phyloP scores from a whole-genome alignment of 257 asterid species.

The Henckelia pumila region DNA sequence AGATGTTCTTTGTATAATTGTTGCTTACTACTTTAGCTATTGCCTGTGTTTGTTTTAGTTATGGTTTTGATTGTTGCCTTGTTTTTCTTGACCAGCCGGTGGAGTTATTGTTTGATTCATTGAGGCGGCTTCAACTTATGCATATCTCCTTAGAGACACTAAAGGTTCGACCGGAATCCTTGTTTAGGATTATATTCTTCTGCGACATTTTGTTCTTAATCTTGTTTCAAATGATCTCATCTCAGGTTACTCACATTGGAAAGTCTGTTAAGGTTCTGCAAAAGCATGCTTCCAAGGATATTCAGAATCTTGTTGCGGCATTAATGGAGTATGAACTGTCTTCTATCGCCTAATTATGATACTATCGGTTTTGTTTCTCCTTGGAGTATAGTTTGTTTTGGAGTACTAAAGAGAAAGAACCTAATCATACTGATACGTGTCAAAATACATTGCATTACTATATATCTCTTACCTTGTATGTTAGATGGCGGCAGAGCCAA shows the following conservation, averaged over 20 bases:
- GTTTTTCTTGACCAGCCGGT: conserved; percentile 47
- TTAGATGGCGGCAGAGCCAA: not conserved
- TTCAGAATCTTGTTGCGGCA: conserved; percentile 39
- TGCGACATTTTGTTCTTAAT: not conserved
- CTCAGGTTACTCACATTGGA: conserved; percentile 63
- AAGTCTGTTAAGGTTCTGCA: conserved; percentile 48
- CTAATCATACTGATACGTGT: not conserved
- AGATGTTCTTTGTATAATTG: conserved; percentile 6
- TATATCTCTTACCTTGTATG: not conserved
- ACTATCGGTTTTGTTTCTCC: not conserved
- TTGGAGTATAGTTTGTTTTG: not conserved
- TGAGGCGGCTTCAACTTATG: conserved; percentile 68
- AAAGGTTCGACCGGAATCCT: conserved; percentile 48
- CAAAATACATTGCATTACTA: not conserved
- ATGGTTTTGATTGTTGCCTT: conserved; percentile 18
- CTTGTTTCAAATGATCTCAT: not conserved
- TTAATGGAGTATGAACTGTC: conserved; percentile 44
- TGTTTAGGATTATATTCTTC: not conserved
- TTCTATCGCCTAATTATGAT: conserved; percentile 12
- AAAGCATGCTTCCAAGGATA: conserved; percentile 51
- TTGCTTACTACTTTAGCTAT: conserved; percentile 19
- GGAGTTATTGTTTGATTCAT: conserved; percentile 45
- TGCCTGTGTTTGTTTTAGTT: conserved; percentile 2
- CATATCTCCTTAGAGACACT: conserved; percentile 57
- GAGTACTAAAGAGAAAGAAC: conserved; percentile 9